phyloP scores from a whole-genome alignment of 2,329 filamentous ascomycete genomes.

The Fusarium newnesense region DNA sequence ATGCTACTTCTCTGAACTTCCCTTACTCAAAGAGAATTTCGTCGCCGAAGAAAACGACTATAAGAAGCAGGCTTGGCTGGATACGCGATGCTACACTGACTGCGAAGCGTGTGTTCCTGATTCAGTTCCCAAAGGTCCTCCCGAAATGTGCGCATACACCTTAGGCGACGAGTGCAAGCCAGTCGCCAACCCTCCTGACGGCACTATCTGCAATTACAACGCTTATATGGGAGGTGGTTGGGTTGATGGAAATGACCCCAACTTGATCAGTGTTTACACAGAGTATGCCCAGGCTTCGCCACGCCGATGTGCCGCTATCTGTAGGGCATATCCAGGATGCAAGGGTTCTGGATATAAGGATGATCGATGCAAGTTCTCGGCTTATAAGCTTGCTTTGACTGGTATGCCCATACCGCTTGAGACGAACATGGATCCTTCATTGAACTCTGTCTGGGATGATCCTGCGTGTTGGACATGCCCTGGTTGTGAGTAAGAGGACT shows the following conservation, averaged over 20 bases:
- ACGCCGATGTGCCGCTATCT: constrained; percentile 14
- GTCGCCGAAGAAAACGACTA: not conserved
- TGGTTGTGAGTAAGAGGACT: not conserved
- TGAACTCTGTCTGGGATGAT: constrained; percentile 10
- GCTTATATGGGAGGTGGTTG: constrained; percentile 6
- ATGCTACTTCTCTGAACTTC: not conserved
- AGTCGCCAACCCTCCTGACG: not conserved
- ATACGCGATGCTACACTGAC: not conserved
- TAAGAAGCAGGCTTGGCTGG: not conserved
- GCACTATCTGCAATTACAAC: not conserved
- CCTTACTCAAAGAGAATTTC: not conserved
- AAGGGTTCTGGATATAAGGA: constrained; percentile 16
- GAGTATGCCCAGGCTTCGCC: not conserved
- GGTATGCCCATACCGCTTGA: not conserved
- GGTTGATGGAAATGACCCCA: not conserved
- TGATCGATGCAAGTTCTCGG: not conserved
- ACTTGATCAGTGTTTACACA: not conserved
- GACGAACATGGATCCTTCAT: not conserved
- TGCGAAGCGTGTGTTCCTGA: constrained; percentile 1
- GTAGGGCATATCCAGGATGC: not conserved
- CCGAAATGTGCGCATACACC: not conserved
- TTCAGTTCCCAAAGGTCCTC: not conserved
- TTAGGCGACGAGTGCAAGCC: not conserved
- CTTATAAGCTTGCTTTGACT: not conserved
- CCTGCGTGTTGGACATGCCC: constrained; percentile 6